phyloP scores from a whole-genome alignment of 1,139 yeast species.

The Zygosaccharomyces pseudobailii region DNA sequence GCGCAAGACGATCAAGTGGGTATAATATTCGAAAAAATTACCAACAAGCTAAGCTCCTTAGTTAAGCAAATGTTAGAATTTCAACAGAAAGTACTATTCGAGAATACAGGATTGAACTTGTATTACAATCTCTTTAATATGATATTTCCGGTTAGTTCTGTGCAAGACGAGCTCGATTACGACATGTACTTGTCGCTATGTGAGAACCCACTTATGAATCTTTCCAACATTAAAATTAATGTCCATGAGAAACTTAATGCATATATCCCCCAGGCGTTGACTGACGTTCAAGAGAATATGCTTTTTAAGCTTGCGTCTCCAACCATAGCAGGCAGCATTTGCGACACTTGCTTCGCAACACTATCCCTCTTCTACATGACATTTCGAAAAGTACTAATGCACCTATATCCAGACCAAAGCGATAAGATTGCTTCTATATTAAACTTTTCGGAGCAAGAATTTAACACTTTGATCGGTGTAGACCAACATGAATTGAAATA shows the following conservation, averaged over 20 bases:
- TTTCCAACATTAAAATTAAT: conserved; percentile 41
- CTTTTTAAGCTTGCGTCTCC: conserved; percentile 62
- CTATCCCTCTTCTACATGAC: conserved; percentile 52
- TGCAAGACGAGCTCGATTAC: conserved; percentile 44
- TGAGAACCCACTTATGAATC: conserved; percentile 57
- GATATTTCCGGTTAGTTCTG: conserved; percentile 59
- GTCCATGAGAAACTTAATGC: conserved; percentile 47
- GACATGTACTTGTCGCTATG: conserved; percentile 56
- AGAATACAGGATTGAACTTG: conserved; percentile 48
- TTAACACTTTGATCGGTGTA: conserved; percentile 62
- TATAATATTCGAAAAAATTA: conserved; percentile 39
- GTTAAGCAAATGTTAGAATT: conserved; percentile 30
- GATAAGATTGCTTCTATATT: conserved; percentile 27
- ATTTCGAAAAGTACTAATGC: conserved; percentile 42
- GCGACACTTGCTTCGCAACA: conserved; percentile 44
- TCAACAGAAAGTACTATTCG: conserved; percentile 44
- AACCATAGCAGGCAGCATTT: conserved; percentile 50
- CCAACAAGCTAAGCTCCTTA: conserved; percentile 38
- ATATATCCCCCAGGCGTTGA: conserved; percentile 57
- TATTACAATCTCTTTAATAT: conserved; percentile 60
- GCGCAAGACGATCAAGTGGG: conserved; percentile 13
- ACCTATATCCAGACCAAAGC: conserved; percentile 34
- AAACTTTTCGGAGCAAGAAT: conserved; percentile 42
- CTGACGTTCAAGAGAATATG: conserved; percentile 54
- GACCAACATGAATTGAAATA: conserved; percentile 33